Conservation (phyloP, 805 yeast species). For the Candida morakotiae region DNA sequence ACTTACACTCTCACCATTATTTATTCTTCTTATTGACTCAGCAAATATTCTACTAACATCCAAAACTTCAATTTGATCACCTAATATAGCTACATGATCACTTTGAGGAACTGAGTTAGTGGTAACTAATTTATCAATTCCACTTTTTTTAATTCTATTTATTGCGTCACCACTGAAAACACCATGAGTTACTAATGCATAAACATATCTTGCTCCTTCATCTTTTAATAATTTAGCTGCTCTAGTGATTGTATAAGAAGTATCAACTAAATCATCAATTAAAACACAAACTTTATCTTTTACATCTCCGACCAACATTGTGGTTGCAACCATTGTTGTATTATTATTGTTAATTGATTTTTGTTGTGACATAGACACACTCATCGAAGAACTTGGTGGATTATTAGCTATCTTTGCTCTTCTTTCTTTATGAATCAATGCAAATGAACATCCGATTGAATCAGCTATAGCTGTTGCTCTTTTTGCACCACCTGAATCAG, state of each 20-base stretch:
- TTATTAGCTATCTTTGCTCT: slow-evolving; percentile 43
- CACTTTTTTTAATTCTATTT: slow-evolving; percentile 58
- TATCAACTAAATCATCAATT: slow-evolving; percentile 91
- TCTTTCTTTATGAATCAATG: slow-evolving; percentile 92
- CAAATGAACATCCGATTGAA: slow-evolving; percentile 80
- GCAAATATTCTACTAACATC: slow-evolving; percentile 88
- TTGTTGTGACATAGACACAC: slow-evolving; percentile 9
- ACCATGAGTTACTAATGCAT: slow-evolving; percentile 90
- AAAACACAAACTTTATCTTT: slow-evolving; percentile 81
- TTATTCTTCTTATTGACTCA: slow-evolving; percentile 92
- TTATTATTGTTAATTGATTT: slow-evolving; percentile 1
- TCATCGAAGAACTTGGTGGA: slow-evolving; percentile 21
- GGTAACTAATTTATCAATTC: slow-evolving; percentile 79
- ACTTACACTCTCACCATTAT: slow-evolving; percentile 94
- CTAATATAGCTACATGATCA: slow-evolving; percentile 42
- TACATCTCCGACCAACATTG: slow-evolving; percentile 96
- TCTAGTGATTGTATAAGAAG: slow-evolving; percentile 84
- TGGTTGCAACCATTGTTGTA: slow-evolving; percentile 56
- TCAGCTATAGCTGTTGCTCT: slow-evolving; percentile 95
- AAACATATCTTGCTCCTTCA: slow-evolving; percentile 85
- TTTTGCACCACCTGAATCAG: slow-evolving; percentile 99
- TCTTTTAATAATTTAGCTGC: slow-evolving; percentile 91
- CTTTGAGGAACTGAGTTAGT: slow-evolving; percentile 91
- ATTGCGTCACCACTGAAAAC: slow-evolving; percentile 90
- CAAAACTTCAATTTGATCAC: slow-evolving; percentile 65